phyloP scores from a whole-genome alignment of 2,329 filamentous ascomycete species.

The Cordyceps tenuipes region DNA sequence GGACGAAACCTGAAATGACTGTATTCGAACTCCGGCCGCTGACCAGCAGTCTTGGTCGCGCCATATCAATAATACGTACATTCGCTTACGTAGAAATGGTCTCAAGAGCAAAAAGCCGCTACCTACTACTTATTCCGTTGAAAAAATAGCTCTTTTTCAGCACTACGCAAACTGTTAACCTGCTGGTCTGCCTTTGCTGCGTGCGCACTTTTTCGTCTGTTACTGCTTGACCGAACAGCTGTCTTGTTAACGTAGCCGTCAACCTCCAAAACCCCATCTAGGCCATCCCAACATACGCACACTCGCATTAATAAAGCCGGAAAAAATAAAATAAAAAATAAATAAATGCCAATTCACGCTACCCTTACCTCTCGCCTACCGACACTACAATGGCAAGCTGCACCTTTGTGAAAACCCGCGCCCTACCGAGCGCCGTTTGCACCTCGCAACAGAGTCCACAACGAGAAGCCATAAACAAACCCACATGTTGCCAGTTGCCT shows the following conservation, averaged over 20 bases:
- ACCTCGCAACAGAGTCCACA: background rate
- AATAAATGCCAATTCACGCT: background rate
- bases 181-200: background rate
- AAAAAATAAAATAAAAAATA: background rate
- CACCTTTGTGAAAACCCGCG: background rate
- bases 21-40: too few species aligned
- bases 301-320: background rate
- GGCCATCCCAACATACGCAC: background rate
- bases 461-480: background rate
- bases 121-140: too few species aligned
- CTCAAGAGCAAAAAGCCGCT: too few species aligned
- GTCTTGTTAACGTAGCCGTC: background rate
- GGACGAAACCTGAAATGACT: background rate
- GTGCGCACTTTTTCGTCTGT: too few species aligned
- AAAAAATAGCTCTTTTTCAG: too few species aligned
- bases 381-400: conserved; percentile 3
- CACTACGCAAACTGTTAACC: background rate
- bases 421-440: conserved; percentile 1
- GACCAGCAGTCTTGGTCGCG: too few species aligned
- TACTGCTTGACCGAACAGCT: background rate
- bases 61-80: too few species aligned
- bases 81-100: too few species aligned
- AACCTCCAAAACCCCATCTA: background rate
- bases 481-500: background rate
- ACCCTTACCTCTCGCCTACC: background rate